Evolutionary conservation across 2,329 filamentous ascomycete species (phyloP).

Genomic region (Ilyonectria robusta): DNA sequence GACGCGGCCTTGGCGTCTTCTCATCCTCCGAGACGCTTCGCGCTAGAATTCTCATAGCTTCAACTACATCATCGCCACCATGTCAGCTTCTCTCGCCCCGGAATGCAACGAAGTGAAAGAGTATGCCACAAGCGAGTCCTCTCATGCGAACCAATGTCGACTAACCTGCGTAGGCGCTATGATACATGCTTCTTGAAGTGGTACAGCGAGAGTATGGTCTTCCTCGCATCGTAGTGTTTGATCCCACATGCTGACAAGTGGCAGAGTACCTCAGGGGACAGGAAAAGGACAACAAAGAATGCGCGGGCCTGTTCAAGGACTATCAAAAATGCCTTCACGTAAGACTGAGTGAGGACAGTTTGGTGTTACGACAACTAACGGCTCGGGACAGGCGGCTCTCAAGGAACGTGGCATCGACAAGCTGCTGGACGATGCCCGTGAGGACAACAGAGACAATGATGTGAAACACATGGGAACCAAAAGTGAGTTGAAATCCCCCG

Average conservation of each 20-base stretch:
- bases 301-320: slow-evolving; percentile 85
- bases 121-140: slow-evolving; percentile 64
- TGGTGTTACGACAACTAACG: slow-evolving; percentile 8
- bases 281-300: slow-evolving; percentile 86
- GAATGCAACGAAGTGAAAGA: slow-evolving; percentile 98
- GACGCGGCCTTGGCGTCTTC: slow-evolving; percentile 31
- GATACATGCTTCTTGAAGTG: slow-evolving; percentile 98
- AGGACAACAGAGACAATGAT: slow-evolving; percentile 92
- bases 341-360: slow-evolving; percentile 48
- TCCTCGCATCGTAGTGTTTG: slow-evolving; percentile 31
- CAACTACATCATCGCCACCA: slow-evolving; percentile 56
- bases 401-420: slow-evolving; percentile 93
- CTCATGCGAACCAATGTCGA: background rate
- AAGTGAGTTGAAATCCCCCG: slow-evolving; percentile 49
- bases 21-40: slow-evolving; percentile 18
- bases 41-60: slow-evolving; percentile 38
- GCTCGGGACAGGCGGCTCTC: slow-evolving; percentile 69
- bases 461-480: slow-evolving; percentile 62
- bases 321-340: slow-evolving; percentile 92
- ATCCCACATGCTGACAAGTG: slow-evolving; percentile 30
- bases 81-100: slow-evolving; percentile 95
- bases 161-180: slow-evolving; percentile 76
- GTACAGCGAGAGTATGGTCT: slow-evolving; percentile 93
- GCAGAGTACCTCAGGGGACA: slow-evolving; percentile 91
- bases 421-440: slow-evolving; percentile 90